Conservation (phyloP, 805 yeast species). For the Candida xiaguanensis region DNA sequence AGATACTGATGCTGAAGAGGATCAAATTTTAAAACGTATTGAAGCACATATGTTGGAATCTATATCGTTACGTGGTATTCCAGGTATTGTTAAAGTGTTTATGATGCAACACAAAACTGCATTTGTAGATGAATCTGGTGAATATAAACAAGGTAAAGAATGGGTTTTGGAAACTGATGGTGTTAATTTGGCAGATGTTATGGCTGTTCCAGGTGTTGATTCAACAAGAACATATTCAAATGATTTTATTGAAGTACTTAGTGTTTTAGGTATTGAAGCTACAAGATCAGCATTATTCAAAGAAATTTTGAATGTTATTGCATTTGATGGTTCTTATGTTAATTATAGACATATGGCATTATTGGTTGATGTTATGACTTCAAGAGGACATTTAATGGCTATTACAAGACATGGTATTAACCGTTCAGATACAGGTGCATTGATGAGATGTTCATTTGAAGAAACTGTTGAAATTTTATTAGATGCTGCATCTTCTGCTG, state of each 20-base stretch:
- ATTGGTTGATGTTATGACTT: slow-evolving; percentile 97
- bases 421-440: slow-evolving; percentile 97
- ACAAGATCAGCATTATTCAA: slow-evolving; percentile 91
- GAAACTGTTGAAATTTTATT: slow-evolving; percentile 96
- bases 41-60: slow-evolving; percentile 96
- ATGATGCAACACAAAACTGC: slow-evolving; percentile 83
- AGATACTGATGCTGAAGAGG: slow-evolving; percentile 94
- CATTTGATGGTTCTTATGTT: slow-evolving; percentile 99
- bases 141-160: slow-evolving; percentile 82
- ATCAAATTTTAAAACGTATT: slow-evolving; percentile 89
- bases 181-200: slow-evolving; percentile 90
- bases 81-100: slow-evolving; percentile 85
- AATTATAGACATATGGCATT: slow-evolving; percentile 98
- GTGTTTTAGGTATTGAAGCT: slow-evolving; percentile 97
- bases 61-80: slow-evolving; percentile 92
- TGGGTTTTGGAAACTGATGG: slow-evolving; percentile 99
- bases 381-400: slow-evolving; percentile 97
- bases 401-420: slow-evolving; percentile 99
- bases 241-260: slow-evolving; percentile 91
- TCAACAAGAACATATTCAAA: slow-evolving; percentile 87
- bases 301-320: slow-evolving; percentile 95
- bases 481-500: slow-evolving; percentile 98
- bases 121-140: slow-evolving; percentile 77
- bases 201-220: slow-evolving; percentile 94
- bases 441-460: slow-evolving; percentile 99